phyloP scores from a whole-genome alignment of 2,329 filamentous ascomycete species.

The Sordariomycetes sp. region DNA sequence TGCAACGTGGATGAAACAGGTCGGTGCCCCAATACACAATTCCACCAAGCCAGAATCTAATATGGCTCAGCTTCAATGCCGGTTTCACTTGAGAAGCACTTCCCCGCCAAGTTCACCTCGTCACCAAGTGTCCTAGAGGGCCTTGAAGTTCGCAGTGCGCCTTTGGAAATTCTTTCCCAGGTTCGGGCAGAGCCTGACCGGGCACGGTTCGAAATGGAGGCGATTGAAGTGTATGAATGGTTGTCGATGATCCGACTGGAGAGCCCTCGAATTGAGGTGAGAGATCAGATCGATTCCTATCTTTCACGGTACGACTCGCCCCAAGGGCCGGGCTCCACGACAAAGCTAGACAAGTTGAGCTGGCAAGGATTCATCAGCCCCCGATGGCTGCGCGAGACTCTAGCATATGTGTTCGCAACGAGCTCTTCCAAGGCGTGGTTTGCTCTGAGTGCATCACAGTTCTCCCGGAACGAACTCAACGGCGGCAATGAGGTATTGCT shows the following conservation, averaged over 20 bases:
- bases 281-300: conserved; percentile 57
- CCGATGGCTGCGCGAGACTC: conserved; percentile 37
- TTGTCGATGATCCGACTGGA: conserved; percentile 56
- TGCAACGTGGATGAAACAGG: conserved; percentile 42
- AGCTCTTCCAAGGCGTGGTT: conserved; percentile 44
- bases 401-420: conserved; percentile 34
- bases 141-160: conserved; percentile 12
- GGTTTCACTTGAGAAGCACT: conserved; percentile 37
- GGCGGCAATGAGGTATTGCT: conserved; percentile 42
- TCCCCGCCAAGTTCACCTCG: conserved; percentile 32
- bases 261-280: conserved; percentile 50
- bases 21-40: conserved; percentile 8
- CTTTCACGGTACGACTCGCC: conserved; percentile 60
- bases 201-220: conserved; percentile 51
- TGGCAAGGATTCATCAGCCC: conserved; percentile 52
- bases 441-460: conserved; percentile 40
- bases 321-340: conserved; percentile 17
- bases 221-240: conserved; percentile 64
- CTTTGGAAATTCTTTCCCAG: conserved; percentile 13
- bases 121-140: conserved; percentile 9
- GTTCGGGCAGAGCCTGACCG: conserved; percentile 24
- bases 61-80: conserved; percentile 31
- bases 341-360: conserved; percentile 37
- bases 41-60: conserved; percentile 13
- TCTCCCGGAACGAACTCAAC: conserved; percentile 33